Base-by-base conservation (phyloP, 768 basidiomycete species). In the Tylopilus plumbeoviolaceoides region DNA sequence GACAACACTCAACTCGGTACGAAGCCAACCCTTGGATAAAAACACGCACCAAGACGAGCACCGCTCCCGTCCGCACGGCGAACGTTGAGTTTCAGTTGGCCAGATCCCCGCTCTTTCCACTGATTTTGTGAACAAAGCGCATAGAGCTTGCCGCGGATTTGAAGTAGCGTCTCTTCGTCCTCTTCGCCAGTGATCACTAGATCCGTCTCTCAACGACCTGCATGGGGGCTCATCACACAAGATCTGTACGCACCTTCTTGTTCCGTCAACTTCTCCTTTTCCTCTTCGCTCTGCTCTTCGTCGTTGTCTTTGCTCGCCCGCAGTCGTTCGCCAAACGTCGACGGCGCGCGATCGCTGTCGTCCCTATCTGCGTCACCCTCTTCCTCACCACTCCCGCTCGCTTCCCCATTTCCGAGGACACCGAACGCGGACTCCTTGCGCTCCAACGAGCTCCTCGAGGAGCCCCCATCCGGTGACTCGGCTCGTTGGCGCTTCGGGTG, bases 71-170 rank as follows among this genome's bases (percentile, higher is more conserved):
- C 87, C 25, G 73, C 68, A 65, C 68, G 76, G 73, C 66, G 70
- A 28, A 89, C 82, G 62, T 91, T 91, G 59, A 91, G 68, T 62
- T 77, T 87, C 56, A 91, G 61, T 44, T 77, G 75, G 5, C 89
- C 89, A 23, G 80, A 84, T 25, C 89, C 89, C 45, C 84, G 78
- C 63, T 91, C 89, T 63, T 83, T 87, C 89, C 89, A 91, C 53
- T 78, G 76, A 65, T 81, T 67, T 72, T 81, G 63, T 64, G 71
- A 30, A 59, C 78, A 74, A 42, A 91, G 73, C 23, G 77, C 65
- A 64, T 80, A 91, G 20, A 91, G 69, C 70, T 91, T 91, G 45
- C 86, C 88, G 51, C 89, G 81, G 17, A 85, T 84, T 70, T 87
- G 85, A 67, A 82, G 80, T 44, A 89, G 69, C 7, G 85, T 89